These are phyloP conservation scores for Gymnopilus dilepis DNA, from an alignment of 768 basidiomycete species.

Conservation along the genomic window DNA sequence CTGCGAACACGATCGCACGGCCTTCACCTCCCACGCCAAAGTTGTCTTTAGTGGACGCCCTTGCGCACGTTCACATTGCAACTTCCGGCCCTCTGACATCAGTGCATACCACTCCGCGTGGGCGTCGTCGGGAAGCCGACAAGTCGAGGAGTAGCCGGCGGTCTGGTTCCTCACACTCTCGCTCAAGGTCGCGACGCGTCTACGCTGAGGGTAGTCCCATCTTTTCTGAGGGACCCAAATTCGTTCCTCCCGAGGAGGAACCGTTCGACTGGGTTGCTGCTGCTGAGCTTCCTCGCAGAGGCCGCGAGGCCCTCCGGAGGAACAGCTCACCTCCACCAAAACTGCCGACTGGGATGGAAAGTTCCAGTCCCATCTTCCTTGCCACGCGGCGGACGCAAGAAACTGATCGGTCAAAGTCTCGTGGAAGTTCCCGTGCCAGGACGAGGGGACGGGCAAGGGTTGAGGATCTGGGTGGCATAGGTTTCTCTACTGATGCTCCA, in stretches of 20 bases:
- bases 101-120: constrained; percentile 54
- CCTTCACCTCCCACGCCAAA: constrained; percentile 70
- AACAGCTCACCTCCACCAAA: constrained; percentile 65
- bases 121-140: constrained; percentile 51
- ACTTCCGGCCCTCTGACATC: constrained; percentile 30
- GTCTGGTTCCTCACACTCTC: constrained; percentile 44
- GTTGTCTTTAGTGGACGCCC: constrained; percentile 38
- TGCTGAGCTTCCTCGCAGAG: constrained; percentile 51
- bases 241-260: neutral
- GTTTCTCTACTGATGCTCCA: constrained; percentile 52
- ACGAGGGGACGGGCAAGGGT: constrained; percentile 59
- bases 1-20: constrained; percentile 51
- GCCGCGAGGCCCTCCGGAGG: constrained; percentile 55
- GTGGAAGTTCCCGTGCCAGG: constrained; percentile 35
- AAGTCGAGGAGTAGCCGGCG: constrained; percentile 36
- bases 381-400: constrained; percentile 30
- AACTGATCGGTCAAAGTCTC: constrained; percentile 27
- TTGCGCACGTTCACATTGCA: constrained; percentile 30
- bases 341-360: constrained; percentile 42
- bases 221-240: neutral
- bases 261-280: constrained; percentile 16
- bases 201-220: constrained; percentile 15
- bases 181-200: constrained; percentile 43
- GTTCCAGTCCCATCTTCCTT: constrained; percentile 31
- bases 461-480: constrained; percentile 55